phyloP scores from a whole-genome alignment of 148 eudicot species.

The Vaccinium macrocarpon region DNA sequence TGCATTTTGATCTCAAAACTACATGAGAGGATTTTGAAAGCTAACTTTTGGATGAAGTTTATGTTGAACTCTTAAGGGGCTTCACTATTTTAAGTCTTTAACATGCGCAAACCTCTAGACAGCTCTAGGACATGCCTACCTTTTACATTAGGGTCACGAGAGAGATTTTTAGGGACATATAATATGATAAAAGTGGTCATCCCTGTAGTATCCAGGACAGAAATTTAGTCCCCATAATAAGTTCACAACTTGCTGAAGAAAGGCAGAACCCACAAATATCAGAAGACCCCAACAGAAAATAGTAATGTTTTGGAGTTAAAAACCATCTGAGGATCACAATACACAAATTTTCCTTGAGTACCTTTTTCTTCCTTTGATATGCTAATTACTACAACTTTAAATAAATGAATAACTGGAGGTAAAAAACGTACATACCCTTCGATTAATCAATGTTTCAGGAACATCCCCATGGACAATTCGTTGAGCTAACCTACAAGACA shows the following conservation, averaged over 20 bases:
- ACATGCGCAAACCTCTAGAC: not conserved
- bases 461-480: constrained; percentile 98
- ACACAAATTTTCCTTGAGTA: not conserved
- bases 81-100: not conserved
- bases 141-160: not conserved
- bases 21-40: not conserved
- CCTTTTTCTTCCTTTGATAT: not conserved
- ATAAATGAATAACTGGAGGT: not conserved
- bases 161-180: not conserved
- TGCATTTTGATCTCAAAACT: not conserved
- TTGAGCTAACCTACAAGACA: constrained; percentile 83
- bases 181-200: not conserved
- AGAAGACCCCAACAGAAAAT: not conserved
- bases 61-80: not conserved
- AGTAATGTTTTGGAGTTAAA: not conserved
- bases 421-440: constrained; percentile 48
- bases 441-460: constrained; percentile 86
- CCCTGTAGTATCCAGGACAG: not conserved
- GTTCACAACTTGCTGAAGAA: not conserved
- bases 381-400: constrained; percentile 8
- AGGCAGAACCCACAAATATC: not conserved
- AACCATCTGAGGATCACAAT: not conserved
- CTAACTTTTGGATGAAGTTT: not conserved
- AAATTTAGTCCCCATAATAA: not conserved
- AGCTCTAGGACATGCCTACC: not conserved